Evolutionary conservation across 768 basidiomycete genomes (phyloP).

Genomic region (Trametes villosa): DNA sequence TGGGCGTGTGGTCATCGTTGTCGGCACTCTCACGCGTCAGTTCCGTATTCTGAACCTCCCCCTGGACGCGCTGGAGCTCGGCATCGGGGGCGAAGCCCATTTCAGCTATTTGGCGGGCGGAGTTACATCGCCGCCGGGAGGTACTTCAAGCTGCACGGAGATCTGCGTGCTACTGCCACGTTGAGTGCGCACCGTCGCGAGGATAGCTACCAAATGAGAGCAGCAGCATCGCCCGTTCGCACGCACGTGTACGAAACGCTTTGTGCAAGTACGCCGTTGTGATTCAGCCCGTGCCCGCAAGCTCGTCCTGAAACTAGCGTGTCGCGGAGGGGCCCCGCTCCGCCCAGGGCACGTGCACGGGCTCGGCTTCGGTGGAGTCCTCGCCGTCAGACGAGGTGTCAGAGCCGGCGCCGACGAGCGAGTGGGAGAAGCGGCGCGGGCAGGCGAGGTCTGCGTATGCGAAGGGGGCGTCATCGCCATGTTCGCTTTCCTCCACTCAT

Average conservation of each 20-base stretch:
- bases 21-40: no score
- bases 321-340: constrained; percentile 30
- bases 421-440: not conserved
- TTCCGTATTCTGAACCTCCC: no score
- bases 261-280: constrained; percentile 37
- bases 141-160: no score
- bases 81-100: no score
- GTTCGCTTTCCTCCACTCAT: not conserved
- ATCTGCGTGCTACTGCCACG: no score
- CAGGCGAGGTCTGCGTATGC: not conserved
- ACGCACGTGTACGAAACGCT: constrained; percentile 30
- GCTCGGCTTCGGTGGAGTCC: no score
- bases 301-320: constrained; percentile 33
- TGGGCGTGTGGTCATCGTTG: no score
- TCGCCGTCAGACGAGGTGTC: not conserved
- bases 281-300: constrained; percentile 33
- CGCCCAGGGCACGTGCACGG: constrained; percentile 21
- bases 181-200: no score
- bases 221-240: constrained; percentile 14
- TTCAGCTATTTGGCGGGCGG: no score
- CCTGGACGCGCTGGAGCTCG: no score
- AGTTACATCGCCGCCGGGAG: no score
- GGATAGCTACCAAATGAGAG: no score
- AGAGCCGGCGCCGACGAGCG: not conserved
- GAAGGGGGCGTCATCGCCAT: not conserved